Percentiles rank a stretch among this genome's conserved stretches.
Conservation (phyloP, 306 rosid species). For the Cyamopsis tetragonoloba region DNA sequence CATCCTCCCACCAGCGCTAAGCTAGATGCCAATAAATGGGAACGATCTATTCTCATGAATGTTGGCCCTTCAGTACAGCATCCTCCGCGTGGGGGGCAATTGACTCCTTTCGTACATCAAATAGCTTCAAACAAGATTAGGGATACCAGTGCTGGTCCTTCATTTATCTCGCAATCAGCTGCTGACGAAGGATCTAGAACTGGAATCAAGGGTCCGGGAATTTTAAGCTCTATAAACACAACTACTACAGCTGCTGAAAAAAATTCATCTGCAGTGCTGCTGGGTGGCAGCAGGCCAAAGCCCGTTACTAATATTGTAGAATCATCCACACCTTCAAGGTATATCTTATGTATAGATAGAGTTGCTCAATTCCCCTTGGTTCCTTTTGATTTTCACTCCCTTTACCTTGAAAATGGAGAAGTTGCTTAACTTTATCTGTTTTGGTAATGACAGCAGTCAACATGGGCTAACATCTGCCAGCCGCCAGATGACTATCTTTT, state of each 20-base stretch:
- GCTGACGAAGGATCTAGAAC: conserved; percentile 99
- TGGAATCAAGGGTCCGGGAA: conserved; percentile 84
- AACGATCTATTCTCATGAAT: conserved; percentile 61
- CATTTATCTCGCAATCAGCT: conserved; percentile 80
- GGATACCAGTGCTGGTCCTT: conserved; percentile 67
- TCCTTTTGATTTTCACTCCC: not conserved
- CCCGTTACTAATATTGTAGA: conserved; percentile 47
- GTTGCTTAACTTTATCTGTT: conserved; percentile 28
- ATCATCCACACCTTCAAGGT: conserved; percentile 60
- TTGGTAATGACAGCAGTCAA: conserved; percentile 53
- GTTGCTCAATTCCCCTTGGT: not conserved
- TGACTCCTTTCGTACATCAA: conserved; percentile 57
- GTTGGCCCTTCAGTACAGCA: conserved; percentile 59
- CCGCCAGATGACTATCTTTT: conserved; percentile 95
- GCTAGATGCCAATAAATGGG: conserved; percentile 58
- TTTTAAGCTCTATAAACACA: conserved; percentile 63
- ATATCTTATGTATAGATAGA: not conserved
- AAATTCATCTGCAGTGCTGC: conserved; percentile 47
- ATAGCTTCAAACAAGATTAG: conserved; percentile 57
- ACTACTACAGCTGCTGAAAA: conserved; percentile 51
- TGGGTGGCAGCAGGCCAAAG: conserved; percentile 62
- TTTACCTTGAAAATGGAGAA: conserved; percentile 11
- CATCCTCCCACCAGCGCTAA: conserved; percentile 65
- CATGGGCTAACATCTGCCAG: conserved; percentile 57
- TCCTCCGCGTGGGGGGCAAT: conserved; percentile 58